These are phyloP conservation scores for Physcia stellaris DNA, from an alignment of 495 filamentous ascomycete genomes.

Conservation along the genomic window DNA sequence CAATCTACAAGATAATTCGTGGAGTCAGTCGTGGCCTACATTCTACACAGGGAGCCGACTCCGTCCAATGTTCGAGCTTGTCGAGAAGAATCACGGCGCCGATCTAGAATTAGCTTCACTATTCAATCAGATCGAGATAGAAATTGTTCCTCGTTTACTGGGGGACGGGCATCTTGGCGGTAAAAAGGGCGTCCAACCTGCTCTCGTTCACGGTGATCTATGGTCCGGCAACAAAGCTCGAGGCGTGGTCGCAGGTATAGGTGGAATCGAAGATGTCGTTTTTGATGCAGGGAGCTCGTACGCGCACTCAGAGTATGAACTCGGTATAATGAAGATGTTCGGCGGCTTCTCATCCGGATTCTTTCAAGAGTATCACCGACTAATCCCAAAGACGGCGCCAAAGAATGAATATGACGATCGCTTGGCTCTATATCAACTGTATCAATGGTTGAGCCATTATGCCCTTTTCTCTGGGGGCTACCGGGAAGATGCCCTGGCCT, in stretches of 20 bases:
- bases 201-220: slow-evolving; percentile 78
- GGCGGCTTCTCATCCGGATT: slow-evolving; percentile 68
- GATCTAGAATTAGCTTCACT: slow-evolving; percentile 45
- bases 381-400: slow-evolving; percentile 69
- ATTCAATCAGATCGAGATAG: slow-evolving; percentile 45
- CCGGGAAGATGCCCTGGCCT: slow-evolving; percentile 53
- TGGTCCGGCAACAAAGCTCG: slow-evolving; percentile 78
- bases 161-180: slow-evolving; percentile 50
- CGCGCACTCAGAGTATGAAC: slow-evolving; percentile 78
- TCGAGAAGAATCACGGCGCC: slow-evolving; percentile 44
- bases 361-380: slow-evolving; percentile 58
- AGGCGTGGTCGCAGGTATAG: slow-evolving; percentile 43
- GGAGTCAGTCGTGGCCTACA: slow-evolving; percentile 55
- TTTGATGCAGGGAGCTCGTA: slow-evolving; percentile 73
- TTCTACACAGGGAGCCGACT: slow-evolving; percentile 72
- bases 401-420: slow-evolving; percentile 75
- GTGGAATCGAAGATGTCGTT: slow-evolving; percentile 58
- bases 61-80: slow-evolving; percentile 42
- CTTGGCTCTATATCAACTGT: slow-evolving; percentile 69
- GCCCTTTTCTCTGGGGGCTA: slow-evolving; percentile 74
- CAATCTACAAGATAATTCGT: slow-evolving; percentile 65
- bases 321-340: slow-evolving; percentile 95
- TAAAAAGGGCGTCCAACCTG: slow-evolving; percentile 49
- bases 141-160: slow-evolving; percentile 61
- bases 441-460: slow-evolving; percentile 85